Base-by-base conservation (phyloP, 805 yeast species). In the Hanseniaspora nectarophila region DNA sequence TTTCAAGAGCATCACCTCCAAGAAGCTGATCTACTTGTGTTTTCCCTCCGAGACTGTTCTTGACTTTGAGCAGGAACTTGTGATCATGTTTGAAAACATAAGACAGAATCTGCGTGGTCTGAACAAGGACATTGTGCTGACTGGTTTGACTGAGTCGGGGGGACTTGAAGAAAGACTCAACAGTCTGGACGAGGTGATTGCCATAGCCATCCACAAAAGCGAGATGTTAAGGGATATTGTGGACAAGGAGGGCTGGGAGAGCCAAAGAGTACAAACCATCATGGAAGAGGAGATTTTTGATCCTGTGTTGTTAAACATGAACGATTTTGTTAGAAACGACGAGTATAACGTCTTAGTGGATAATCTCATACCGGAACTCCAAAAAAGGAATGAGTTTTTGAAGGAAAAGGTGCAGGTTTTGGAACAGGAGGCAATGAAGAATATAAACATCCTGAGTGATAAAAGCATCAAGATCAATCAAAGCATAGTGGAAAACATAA, bases 391-490 rank as follows among this genome's bases (percentile, higher is more conserved):
- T 2, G 51, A 44, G 0, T 56, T 32, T 24, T 28, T 66, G 20
- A 57, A 56, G 15, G 54, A 54, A 18, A 49, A 67, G 15, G 62
- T 66, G 43, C 44, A 45, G 1, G 45, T 54, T 15, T 53, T 68
- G 23, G 58, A 60, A 16, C 43, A 54, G 10, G 63, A 65, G n/a
- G 38, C 67, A 13, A 44, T 46, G 3, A 54, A 56, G 0, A 53
- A 63, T 8, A 57, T 61, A 20, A 48, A 54, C 4, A 47, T 51
- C 4, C 37, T 69, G 5, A 58, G 60, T 35, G 35, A 35, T 1
- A 65, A 66, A 35, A 54, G 63, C 4, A 38, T 54, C 1, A 60
- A 62, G 5, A 57, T 65, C n/a, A 58, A 61, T 28, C 20, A 48
- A 53, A 10, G 26, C 10, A 31, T 40, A 10, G 8, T 32, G 13